Conservation (phyloP, 1,284 basidiomycete genomes). For the Salmacisia buchloeana region DNA sequence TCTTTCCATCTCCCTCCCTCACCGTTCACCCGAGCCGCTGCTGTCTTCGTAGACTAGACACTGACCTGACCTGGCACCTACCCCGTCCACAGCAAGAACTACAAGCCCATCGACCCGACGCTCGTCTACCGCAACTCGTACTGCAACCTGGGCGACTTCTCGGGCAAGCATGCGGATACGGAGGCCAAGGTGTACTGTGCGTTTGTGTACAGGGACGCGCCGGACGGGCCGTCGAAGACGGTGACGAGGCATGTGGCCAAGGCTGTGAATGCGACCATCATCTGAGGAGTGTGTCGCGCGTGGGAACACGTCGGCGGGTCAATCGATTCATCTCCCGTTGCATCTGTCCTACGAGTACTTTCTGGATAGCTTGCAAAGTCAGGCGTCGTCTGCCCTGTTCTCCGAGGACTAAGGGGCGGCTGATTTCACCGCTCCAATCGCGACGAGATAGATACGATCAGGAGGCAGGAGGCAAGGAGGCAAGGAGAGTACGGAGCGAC, state of each 20-base stretch:
- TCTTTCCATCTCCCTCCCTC: background rate
- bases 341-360: too few species aligned
- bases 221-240: background rate
- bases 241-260: background rate
- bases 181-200: slow-evolving; percentile 1
- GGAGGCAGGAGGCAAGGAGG: too few species aligned
- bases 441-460: too few species aligned
- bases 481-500: too few species aligned
- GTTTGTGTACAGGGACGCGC: background rate
- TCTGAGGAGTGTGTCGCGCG: too few species aligned
- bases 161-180: background rate
- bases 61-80: background rate
- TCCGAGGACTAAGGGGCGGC: too few species aligned
- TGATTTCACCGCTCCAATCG: too few species aligned
- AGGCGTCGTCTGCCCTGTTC: too few species aligned
- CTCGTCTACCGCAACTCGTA: background rate
- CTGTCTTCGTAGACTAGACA: background rate
- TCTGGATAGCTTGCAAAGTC: too few species aligned
- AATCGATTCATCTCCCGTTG: too few species aligned
- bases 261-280: background rate
- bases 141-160: background rate
- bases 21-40: too few species aligned
- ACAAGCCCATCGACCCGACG: background rate
- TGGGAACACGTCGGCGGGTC: too few species aligned
- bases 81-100: background rate